Conservation (phyloP, 192 early-diverging fungal species). For the Coemansia sp. region DNA sequence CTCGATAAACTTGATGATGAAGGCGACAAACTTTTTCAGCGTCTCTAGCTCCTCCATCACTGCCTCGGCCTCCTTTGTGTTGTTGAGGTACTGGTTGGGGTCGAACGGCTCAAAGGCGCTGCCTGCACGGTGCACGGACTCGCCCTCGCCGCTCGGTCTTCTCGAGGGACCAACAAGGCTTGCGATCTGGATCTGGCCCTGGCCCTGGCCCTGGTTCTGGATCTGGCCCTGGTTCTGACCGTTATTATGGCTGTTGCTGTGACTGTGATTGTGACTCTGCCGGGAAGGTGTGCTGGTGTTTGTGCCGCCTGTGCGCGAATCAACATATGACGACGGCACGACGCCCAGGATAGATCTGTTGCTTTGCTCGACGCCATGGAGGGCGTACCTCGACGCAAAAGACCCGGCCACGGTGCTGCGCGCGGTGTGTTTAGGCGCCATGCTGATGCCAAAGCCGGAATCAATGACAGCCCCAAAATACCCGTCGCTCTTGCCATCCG, state of each 20-base stretch:
- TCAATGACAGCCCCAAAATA: background rate
- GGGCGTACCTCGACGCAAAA: background rate
- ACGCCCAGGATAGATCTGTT: background rate
- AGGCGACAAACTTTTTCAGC: slow-evolving; percentile 30
- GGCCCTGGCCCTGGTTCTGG: background rate
- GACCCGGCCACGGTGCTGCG: background rate
- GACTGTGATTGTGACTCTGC: background rate
- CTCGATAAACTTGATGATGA: slow-evolving; percentile 39
- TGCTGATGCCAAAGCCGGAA: background rate
- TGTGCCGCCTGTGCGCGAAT: background rate
- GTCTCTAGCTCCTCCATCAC: slow-evolving; percentile 36
- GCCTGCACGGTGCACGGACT: too few species aligned
- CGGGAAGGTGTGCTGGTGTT: background rate
- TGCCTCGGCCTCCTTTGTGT: slow-evolving; percentile 26
- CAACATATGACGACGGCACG: background rate
- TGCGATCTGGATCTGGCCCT: background rate
- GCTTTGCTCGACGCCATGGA: background rate
- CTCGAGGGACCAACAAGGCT: background rate
- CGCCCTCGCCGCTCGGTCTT: too few species aligned
- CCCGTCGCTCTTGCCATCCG: too few species aligned
- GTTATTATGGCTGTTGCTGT: background rate
- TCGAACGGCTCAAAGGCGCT: slow-evolving; percentile 20
- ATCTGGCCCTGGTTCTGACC: background rate
- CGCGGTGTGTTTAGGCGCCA: background rate
- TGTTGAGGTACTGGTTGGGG: slow-evolving; percentile 25